Percentiles rank a stretch among this genome's conserved stretches.
phyloP scores from a whole-genome alignment of 345 rosid genomes.

The Hibiscus mutabilis region DNA sequence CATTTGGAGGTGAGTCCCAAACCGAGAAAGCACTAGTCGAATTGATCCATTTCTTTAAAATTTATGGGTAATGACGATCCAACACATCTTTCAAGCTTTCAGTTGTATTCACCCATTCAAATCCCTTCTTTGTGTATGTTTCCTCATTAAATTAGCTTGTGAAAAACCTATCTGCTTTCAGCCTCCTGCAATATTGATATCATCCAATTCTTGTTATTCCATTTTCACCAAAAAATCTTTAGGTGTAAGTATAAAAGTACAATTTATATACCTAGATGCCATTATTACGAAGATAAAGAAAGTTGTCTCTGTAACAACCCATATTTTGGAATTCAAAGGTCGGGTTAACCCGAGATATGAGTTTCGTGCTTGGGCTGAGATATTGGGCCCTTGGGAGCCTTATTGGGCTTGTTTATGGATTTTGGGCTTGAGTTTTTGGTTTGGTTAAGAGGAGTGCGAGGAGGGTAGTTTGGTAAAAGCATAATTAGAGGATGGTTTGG shows the following conservation, averaged over 20 bases:
- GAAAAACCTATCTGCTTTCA: slow-evolving; percentile 54
- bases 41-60: slow-evolving; percentile 47
- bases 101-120: slow-evolving; percentile 51
- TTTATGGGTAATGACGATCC: slow-evolving; percentile 44
- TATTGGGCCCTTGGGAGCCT: no score
- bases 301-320: no score
- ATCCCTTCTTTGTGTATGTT: slow-evolving; percentile 47
- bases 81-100: slow-evolving; percentile 45
- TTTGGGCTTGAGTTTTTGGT: no score
- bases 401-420: no score
- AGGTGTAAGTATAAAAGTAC: no score
- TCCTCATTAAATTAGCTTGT: slow-evolving; percentile 43
- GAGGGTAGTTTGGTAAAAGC: no score
- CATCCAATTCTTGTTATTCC: background rate
- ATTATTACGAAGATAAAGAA: slow-evolving; percentile 40
- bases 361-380: no score
- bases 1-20: slow-evolving; percentile 40
- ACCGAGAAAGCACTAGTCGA: slow-evolving; percentile 53
- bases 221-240: background rate
- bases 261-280: slow-evolving; percentile 42
- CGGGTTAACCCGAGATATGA: no score
- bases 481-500: no score
- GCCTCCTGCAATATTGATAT: slow-evolving; percentile 35
- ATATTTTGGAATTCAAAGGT: no score
- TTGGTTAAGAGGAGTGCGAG: no score